phyloP scores from a whole-genome alignment of 805 yeast genomes.

The Ascoidea asiatica region DNA sequence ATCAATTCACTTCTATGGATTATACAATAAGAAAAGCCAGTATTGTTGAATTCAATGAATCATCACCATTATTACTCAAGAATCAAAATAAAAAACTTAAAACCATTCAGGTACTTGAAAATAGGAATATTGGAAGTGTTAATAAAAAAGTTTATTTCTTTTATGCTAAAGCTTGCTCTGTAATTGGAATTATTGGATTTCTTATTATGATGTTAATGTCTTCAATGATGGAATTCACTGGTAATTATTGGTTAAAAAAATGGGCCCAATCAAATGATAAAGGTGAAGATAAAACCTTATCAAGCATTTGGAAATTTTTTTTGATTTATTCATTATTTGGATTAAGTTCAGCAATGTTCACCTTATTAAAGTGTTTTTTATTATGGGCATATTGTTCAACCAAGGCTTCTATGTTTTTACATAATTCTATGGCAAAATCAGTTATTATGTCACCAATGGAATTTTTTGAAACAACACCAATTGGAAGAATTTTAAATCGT shows the following conservation, averaged over 20 bases:
- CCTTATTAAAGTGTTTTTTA: conserved; percentile 30
- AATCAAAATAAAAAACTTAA: conserved; percentile 16
- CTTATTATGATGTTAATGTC: conserved; percentile 22
- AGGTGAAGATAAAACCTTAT: conserved; percentile 15
- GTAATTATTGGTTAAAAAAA: conserved; percentile 50
- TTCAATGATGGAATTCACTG: conserved; percentile 24
- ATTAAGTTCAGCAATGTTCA: conserved; percentile 32
- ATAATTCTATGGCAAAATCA: conserved; percentile 39
- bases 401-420: conserved; percentile 42
- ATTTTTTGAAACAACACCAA: conserved; percentile 57
- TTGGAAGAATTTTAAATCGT: conserved; percentile 52
- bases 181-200: conserved; percentile 27
- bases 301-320: conserved; percentile 28
- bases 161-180: conserved; percentile 49
- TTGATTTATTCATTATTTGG: conserved; percentile 44
- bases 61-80: conserved; percentile 19
- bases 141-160: conserved; percentile 35
- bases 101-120: conserved; percentile 34
- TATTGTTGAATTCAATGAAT: conserved; percentile 36
- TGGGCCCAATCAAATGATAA: conserved; percentile 46
- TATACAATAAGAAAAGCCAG: conserved; percentile 39
- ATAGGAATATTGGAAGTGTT: conserved; percentile 47
- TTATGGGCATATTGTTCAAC: conserved; percentile 42
- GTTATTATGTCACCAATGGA: conserved; percentile 49
- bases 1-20: conserved; percentile 4